Evolutionary conservation across 1,284 basidiomycete species (phyloP), one percentile per base, ranked within the genome.

Genomic region (Ceratobasidium sp.): DNA sequence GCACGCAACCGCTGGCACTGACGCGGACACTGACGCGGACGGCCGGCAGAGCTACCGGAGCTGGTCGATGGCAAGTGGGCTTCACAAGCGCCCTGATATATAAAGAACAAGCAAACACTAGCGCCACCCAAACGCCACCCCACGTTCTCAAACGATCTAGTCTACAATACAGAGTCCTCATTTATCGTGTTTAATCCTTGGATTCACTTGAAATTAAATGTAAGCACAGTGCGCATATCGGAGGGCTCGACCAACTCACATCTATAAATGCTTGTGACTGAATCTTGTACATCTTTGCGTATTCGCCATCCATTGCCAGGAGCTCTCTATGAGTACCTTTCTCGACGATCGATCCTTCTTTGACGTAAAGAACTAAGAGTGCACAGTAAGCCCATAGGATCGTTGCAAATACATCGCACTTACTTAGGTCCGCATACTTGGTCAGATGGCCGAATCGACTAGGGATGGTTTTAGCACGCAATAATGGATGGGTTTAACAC

Each of bases 231-330:
- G 11, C 11, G 36, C 30, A 18, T 1, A 56, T 30, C 3, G 14
- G 30, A 25, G 36, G 33, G 33, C n/a, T 46, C 8, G 12, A 30
- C 12, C 21, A 23, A 48, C 60, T 48, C 38, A 60, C 54, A 28
- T 71, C 58, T 51, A 60, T 71, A 76, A 90, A 90, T 18, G 87
- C 87, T 72, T 84, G 78, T 1, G 87, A 88, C 76, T 90, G 89
- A 46, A 90, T 76, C 74, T 81, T 84, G 84, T 88, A 90, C 74
- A 89, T 83, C 64, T 83, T 83, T 2, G 86, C 84, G 76, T 90
- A 90, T 72, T 87, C 85, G 6, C 87, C 87, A 12, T 82, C 79
- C 72, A 76, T 79, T 46, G 81, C 80, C 59, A 90, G 76, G 1
- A 90, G 81, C 36, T 82, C 81, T 0, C 84, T 81, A 75, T 90